Evolutionary conservation across 2,329 filamentous ascomycete species (phyloP).

Genomic region (Epicoccum nigrum): DNA sequence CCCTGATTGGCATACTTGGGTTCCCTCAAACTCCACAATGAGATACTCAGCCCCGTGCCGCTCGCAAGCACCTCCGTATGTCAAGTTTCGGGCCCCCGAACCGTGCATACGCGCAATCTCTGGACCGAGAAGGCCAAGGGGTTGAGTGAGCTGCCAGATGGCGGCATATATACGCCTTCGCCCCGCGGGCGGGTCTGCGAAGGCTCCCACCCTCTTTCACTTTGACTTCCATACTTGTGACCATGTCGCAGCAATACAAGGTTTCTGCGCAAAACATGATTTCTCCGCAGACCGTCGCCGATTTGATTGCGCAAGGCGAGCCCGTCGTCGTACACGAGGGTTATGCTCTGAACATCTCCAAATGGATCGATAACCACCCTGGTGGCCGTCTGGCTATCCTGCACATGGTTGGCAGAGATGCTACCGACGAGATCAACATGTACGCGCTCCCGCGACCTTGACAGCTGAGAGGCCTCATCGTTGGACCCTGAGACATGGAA

Average conservation of each 20-base stretch:
- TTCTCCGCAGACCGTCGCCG: conserved; percentile 55
- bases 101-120: conserved; percentile 17
- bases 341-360: conserved; percentile 60
- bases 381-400: conserved; percentile 65
- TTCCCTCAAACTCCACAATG: conserved; percentile 3
- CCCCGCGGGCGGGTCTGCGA: conserved; percentile 2
- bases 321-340: conserved; percentile 64
- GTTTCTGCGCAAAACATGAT: conserved; percentile 52
- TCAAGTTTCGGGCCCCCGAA: conserved; percentile 10
- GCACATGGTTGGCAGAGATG: conserved; percentile 67
- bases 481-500: conserved; percentile 12
- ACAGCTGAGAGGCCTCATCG: neutral
- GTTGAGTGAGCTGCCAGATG: conserved; percentile 1
- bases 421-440: conserved; percentile 65
- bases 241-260: conserved; percentile 37
- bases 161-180: conserved; percentile 8
- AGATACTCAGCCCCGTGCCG: conserved; percentile 19
- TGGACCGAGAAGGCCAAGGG: conserved; percentile 4
- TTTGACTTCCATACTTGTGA: neutral
- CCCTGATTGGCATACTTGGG: neutral
- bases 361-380: conserved; percentile 65
- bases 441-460: conserved; percentile 41
- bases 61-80: conserved; percentile 15
- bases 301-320: conserved; percentile 61
- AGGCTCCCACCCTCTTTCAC: neutral